Percentiles rank a stretch among this genome's conserved stretches.
Evolutionary conservation across 805 yeast genomes (phyloP).

Genomic region (Metschnikowia reukaufii): DNA sequence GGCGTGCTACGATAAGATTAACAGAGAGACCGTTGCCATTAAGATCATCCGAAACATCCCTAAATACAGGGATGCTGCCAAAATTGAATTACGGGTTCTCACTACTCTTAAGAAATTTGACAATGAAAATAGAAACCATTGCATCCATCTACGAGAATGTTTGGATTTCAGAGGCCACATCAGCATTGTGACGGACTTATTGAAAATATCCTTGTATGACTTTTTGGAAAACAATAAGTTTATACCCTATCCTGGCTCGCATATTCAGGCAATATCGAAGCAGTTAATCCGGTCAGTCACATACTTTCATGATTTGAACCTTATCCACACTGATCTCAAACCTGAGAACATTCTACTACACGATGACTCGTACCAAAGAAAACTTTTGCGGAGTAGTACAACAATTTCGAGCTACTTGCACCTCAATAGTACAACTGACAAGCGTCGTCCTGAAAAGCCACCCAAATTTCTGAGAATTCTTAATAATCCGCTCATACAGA

Average conservation of each 20-base stretch:
- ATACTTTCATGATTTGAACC: conserved; percentile 82
- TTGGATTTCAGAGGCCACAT: conserved; percentile 93
- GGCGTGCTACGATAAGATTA: conserved; percentile 68
- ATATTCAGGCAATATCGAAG: conserved; percentile 82
- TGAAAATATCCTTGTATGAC: conserved; percentile 85
- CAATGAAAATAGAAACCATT: conserved; percentile 63
- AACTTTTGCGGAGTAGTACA: conserved; percentile 34
- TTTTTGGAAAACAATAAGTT: conserved; percentile 82
- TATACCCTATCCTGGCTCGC: conserved; percentile 91
- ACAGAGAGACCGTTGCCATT: conserved; percentile 72
- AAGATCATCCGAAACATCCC: conserved; percentile 91
- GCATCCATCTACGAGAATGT: conserved; percentile 84
- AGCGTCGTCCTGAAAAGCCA: conserved; percentile 21
- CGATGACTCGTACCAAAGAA: conserved; percentile 47
- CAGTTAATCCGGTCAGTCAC: conserved; percentile 85
- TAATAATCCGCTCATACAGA: conserved; percentile 75
- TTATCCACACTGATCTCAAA: conserved; percentile 94
- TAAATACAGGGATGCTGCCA: conserved; percentile 93
- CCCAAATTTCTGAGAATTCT: conserved; percentile 50
- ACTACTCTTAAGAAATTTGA: conserved; percentile 73
- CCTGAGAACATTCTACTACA: conserved; percentile 88
- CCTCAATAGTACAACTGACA: conserved; percentile 16
- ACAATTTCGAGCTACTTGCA: conserved; percentile 35
- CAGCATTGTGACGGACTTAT: conserved; percentile 86
- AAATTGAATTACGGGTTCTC: conserved; percentile 83